Base-by-base conservation (phyloP, 352 stramenopile species). In the Phytophthora sp. region DNA sequence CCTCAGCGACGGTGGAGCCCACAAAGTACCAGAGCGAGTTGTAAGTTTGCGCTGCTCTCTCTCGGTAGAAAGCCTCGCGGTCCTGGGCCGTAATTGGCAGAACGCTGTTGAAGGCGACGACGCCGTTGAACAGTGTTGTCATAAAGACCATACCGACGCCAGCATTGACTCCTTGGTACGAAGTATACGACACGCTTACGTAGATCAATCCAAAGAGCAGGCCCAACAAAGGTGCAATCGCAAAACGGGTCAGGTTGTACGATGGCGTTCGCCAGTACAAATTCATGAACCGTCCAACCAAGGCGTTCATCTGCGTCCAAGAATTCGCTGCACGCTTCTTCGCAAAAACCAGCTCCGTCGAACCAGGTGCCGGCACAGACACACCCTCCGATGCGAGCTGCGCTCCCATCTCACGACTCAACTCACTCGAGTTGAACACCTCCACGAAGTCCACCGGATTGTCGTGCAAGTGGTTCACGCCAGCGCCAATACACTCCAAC, bases 21-120 rank as follows among this genome's bases (percentile, higher is more conserved):
- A 95, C 30, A 17, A 78, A 81, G 59, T 96, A 92, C 55, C 88
- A 84, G 7, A 77, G 60, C 12, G 82, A 64, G 41, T 84, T 78
- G 62, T 98, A 98, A 70, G 93, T 96, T 51, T 89, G 61, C 1
- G 83, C 74, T 18, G 87, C 82, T 39, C 92, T 83, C 60, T 98
- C 91, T 6, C 89, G 72, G 76, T 98, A 98, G 54, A 88, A 98
- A 32, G 87, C 83, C 20, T 61, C 44, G 9, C 54, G 77, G 50
- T 97, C 87, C 38, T 79, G 69, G 54, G 87, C 68, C 37, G 92
- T 85, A 13, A 94, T 67, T 6, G 87, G 76, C 8, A 97, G 44
- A 5, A 89, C 77, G 6, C 71, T 88, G 38, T 94, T 77, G 46
- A 95, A 83, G 21, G 74, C 94, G 15, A 95, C 46, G 73, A 96